These are phyloP conservation scores for Metschnikowia bowlesiae DNA, from an alignment of 805 yeast species.

Conservation along the genomic window DNA sequence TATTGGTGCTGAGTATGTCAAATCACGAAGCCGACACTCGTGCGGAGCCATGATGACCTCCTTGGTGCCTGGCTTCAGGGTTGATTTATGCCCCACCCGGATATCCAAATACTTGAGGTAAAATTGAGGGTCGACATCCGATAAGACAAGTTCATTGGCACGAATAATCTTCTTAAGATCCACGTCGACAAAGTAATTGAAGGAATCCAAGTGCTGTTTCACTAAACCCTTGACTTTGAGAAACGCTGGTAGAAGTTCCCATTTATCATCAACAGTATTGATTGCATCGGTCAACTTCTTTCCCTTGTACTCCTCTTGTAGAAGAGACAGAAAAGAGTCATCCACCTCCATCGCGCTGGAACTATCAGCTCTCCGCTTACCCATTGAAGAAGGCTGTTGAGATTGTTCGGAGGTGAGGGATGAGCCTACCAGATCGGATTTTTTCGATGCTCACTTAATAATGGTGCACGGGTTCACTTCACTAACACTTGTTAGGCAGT, in stretches of 20 bases:
- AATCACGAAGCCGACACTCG: slow-evolving; percentile 89
- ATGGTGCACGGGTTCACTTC: slow-evolving; percentile 14
- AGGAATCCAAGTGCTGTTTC: slow-evolving; percentile 97
- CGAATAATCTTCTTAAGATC: slow-evolving; percentile 88
- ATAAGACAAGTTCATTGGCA: slow-evolving; percentile 83
- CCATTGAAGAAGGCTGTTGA: slow-evolving; percentile 8
- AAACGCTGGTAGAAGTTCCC: slow-evolving; percentile 96
- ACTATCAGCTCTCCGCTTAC: slow-evolving; percentile 12
- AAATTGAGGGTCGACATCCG: slow-evolving; percentile 97
- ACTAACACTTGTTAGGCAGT: background rate
- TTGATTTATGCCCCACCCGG: slow-evolving; percentile 78
- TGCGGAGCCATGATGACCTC: slow-evolving; percentile 82
- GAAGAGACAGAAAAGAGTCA: slow-evolving; percentile 68
- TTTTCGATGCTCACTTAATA: slow-evolving; percentile 5
- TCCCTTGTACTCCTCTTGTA: slow-evolving; percentile 82
- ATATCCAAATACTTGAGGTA: slow-evolving; percentile 90
- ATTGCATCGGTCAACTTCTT: slow-evolving; percentile 82
- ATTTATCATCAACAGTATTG: slow-evolving; percentile 89
- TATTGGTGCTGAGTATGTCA: slow-evolving; percentile 93
- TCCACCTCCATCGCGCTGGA: slow-evolving; percentile 26
- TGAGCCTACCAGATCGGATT: slow-evolving; percentile 1
- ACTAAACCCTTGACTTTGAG: slow-evolving; percentile 93
- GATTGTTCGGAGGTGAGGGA: slow-evolving; percentile 1
- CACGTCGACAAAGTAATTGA: slow-evolving; percentile 89
- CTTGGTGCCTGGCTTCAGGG: slow-evolving; percentile 43